Percentiles rank a stretch among this genome's conserved stretches.
phyloP scores from a whole-genome alignment of 2,329 filamentous ascomycete species.

The Trichoderma guizhouense region DNA sequence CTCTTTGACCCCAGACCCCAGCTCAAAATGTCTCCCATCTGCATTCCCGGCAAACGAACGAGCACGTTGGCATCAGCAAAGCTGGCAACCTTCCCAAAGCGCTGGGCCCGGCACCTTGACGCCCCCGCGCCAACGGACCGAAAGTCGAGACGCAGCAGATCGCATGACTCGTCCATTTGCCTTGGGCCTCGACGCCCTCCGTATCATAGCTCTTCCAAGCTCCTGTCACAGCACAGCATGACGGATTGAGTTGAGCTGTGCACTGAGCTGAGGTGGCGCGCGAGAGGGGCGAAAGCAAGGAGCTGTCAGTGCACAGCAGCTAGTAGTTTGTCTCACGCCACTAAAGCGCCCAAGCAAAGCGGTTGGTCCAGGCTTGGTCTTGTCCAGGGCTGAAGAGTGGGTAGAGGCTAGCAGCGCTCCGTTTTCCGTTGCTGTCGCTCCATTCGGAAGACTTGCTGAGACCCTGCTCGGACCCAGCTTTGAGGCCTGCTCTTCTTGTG shows the following conservation, averaged over 20 bases:
- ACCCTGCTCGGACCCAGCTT: neutral
- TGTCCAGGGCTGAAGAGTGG: constrained; percentile 16
- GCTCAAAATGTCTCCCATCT: constrained; percentile 4
- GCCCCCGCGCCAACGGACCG: constrained; percentile 10
- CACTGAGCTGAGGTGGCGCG: constrained; percentile 12
- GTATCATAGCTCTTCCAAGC: neutral
- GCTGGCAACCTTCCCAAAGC: neutral
- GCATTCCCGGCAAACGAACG: neutral
- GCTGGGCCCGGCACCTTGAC: neutral
- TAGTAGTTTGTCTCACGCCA: constrained; percentile 18
- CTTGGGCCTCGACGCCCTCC: neutral
- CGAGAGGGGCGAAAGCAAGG: constrained; percentile 11
- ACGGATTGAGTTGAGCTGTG: neutral
- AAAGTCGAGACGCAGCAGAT: neutral
- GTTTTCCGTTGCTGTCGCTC: constrained; percentile 5
- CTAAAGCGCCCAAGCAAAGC: neutral
- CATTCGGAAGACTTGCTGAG: constrained; percentile 5
- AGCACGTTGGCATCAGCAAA: neutral
- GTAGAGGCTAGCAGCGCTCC: neutral
- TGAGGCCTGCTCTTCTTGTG: neutral
- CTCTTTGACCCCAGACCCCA: constrained; percentile 10
- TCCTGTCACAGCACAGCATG: neutral
- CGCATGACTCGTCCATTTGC: neutral
- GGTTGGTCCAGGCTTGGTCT: constrained; percentile 5
- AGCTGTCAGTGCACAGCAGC: constrained; percentile 18